Evolutionary conservation across 345 rosid species (phyloP).

Genomic region (Hevea brasiliensis): DNA sequence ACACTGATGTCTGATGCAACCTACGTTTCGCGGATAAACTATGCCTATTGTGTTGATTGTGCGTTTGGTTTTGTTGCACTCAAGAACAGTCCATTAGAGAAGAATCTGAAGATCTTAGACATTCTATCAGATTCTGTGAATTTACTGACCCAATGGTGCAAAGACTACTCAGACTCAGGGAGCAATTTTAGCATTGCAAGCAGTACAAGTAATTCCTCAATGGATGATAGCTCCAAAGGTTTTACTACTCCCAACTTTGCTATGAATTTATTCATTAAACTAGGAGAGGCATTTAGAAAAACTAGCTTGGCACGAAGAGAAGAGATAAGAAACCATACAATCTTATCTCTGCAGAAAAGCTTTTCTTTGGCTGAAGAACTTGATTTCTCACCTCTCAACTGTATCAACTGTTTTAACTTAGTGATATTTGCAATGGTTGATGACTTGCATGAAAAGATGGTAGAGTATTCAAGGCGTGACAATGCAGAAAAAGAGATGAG

Average conservation of each 20-base stretch:
- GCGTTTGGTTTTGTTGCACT: conserved; percentile 77
- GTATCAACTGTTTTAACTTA: conserved; percentile 57
- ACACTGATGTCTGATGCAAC: conserved; percentile 51
- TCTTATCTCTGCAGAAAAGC: conserved; percentile 49
- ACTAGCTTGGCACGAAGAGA: conserved; percentile 78
- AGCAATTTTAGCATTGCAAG: conserved; percentile 45
- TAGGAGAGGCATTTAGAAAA: conserved; percentile 79
- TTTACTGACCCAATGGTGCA: conserved; percentile 57
- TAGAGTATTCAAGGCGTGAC: conserved; percentile 75
- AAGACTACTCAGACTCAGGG: conserved; percentile 42
- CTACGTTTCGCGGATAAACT: conserved; percentile 52
- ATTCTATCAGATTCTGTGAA: conserved; percentile 64
- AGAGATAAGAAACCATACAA: conserved; percentile 77
- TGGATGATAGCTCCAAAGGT: conserved; percentile 51
- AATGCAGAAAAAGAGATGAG: conserved; percentile 77
- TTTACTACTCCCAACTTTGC: conserved; percentile 32
- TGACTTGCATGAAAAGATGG: conserved; percentile 85
- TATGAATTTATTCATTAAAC: conserved; percentile 57
- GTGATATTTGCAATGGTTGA: conserved; percentile 70
- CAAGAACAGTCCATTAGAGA: conserved; percentile 66
- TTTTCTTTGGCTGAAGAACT: conserved; percentile 61
- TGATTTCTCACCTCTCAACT: conserved; percentile 57
- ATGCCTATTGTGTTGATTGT: conserved; percentile 71
- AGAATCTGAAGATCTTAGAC: conserved; percentile 66
- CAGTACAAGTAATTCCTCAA: conserved; percentile 54